phyloP scores from a whole-genome alignment of 169 alveolate species.

The Besnoitia besnoiti region DNA sequence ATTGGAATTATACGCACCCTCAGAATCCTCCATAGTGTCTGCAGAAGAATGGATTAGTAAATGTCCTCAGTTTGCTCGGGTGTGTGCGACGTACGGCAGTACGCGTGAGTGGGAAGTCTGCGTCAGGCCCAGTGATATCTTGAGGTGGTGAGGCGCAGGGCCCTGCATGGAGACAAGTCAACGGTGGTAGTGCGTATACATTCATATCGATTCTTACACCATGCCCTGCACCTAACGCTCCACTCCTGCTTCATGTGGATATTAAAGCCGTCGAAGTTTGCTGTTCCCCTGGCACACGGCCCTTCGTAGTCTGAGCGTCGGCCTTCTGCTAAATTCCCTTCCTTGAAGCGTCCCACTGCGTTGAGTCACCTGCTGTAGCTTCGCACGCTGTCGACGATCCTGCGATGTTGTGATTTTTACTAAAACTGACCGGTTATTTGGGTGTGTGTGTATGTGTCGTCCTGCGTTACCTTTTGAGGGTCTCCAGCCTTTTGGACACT shows the following conservation, averaged over 20 bases:
- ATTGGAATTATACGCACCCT: background rate
- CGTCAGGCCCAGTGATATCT: background rate
- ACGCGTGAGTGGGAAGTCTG: constrained; percentile 25
- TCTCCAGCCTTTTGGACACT: constrained; percentile 22
- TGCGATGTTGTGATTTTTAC: background rate
- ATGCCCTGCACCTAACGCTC: constrained; percentile 19
- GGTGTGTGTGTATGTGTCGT: too few species aligned
- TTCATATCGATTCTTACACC: background rate
- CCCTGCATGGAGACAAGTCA: background rate
- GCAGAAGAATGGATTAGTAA: background rate
- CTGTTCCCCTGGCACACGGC: background rate
- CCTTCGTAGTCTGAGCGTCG: background rate
- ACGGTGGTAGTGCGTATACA: background rate
- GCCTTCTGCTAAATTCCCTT: background rate
- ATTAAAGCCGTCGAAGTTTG: background rate
- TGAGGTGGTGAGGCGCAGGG: background rate
- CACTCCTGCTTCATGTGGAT: background rate
- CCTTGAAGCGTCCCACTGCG: background rate
- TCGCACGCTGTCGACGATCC: constrained; percentile 14
- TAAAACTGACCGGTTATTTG: background rate
- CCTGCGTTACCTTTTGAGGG: constrained; percentile 2
- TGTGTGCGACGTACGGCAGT: background rate
- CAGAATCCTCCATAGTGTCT: constrained; percentile 8
- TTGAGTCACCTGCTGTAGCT: background rate
- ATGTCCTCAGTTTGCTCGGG: too few species aligned